phyloP scores from a whole-genome alignment of 75 land plant genomes.

The Pinus albicaulis region DNA sequence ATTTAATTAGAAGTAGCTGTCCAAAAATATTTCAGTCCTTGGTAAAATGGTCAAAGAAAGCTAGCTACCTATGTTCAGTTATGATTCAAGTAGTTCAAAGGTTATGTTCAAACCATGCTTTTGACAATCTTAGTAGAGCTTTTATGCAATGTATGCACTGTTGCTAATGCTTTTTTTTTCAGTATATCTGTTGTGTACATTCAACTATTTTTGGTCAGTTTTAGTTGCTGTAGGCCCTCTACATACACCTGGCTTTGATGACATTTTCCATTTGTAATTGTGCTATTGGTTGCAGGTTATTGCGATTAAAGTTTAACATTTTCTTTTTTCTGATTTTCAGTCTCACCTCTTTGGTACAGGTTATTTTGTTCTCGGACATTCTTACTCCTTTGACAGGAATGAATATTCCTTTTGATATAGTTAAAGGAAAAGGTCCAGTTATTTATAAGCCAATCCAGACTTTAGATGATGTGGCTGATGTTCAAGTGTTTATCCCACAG shows the following conservation, averaged over 20 bases:
- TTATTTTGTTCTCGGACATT: constrained; percentile 97
- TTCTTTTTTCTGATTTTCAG: constrained; percentile 1
- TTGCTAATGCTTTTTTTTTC: neutral
- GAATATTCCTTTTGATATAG: constrained; percentile 98
- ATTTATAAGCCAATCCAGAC: constrained; percentile 70
- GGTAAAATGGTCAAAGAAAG: neutral
- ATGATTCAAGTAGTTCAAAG: neutral
- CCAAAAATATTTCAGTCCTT: neutral
- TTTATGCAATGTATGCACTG: neutral
- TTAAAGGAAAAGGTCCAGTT: constrained; percentile 88
- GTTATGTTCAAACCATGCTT: neutral
- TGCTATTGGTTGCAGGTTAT: neutral
- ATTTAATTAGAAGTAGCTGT: neutral
- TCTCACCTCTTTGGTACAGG: constrained; percentile 46
- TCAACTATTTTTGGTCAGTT: neutral
- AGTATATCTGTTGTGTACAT: neutral
- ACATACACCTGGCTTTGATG: neutral
- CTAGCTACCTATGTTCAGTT: neutral
- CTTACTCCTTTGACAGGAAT: constrained; percentile 95
- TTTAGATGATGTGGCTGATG: constrained; percentile 80
- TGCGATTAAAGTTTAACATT: neutral
- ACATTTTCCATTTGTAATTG: constrained; percentile 6
- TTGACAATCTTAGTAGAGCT: neutral
- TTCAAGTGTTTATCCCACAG: constrained; percentile 80
- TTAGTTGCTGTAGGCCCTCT: neutral